Percentiles rank a stretch among this genome's conserved stretches.
These are phyloP conservation scores for Rhododendron henanense DNA, from an alignment of 148 eudicot species.

Conservation along the genomic window DNA sequence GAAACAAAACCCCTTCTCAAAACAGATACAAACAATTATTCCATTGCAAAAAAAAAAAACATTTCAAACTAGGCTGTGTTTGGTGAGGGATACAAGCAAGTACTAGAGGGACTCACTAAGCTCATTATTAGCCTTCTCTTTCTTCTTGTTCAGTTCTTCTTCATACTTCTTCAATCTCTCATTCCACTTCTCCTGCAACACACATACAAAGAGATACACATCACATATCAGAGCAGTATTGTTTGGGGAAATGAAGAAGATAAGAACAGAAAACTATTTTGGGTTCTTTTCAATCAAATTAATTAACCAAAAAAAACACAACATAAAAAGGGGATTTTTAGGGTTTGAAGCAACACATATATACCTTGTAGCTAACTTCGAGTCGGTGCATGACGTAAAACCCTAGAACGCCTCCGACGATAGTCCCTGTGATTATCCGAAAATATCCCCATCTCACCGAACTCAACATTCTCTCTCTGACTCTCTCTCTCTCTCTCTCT, in stretches of 20 bases:
- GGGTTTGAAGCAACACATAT: background rate
- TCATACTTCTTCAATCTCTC: conserved; percentile 51
- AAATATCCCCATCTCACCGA: conserved; percentile 46
- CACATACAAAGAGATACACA: background rate
- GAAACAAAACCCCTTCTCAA: background rate
- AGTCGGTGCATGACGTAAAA: conserved; percentile 52
- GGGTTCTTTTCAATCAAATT: background rate
- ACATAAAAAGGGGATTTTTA: background rate
- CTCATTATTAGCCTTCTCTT: conserved; percentile 13
- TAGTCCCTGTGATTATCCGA: conserved; percentile 47
- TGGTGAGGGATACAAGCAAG: background rate
- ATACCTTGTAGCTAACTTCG: conserved; percentile 48
- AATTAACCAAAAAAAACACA: background rate
- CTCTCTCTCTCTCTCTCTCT: background rate
- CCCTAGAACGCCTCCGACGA: conserved; percentile 43
- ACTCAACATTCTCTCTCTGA: background rate
- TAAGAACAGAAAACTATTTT: background rate
- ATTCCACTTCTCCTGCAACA: conserved; percentile 45
- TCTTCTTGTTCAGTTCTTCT: conserved; percentile 34
- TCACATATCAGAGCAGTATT: background rate
- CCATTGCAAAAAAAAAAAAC: background rate
- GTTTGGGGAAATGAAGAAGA: background rate
- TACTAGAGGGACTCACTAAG: conserved; percentile 17
- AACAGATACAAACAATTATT: background rate
- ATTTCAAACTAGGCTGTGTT: background rate